Evolutionary conservation across 148 eudicot species (phyloP).

Genomic region (Rhododendron williamsianum): DNA sequence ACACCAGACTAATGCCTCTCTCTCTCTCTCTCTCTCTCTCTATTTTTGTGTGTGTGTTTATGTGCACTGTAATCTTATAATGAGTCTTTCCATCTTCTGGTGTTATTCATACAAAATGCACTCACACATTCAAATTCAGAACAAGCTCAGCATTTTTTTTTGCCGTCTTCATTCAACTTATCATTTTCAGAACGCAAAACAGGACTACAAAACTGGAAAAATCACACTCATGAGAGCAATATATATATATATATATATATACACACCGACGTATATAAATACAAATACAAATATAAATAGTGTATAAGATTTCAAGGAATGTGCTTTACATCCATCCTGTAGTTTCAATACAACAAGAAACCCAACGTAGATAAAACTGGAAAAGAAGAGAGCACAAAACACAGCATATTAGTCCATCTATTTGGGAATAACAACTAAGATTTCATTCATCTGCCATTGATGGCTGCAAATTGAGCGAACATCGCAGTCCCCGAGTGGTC

Average conservation of each 20-base stretch:
- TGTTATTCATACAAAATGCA: neutral
- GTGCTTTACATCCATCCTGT: neutral
- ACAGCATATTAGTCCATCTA: neutral
- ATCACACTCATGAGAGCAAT: neutral
- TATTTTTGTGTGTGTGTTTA: neutral
- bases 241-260: no score
- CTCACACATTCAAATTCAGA: neutral
- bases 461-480: slow-evolving; percentile 30
- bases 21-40: no score
- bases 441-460: slow-evolving; percentile 35
- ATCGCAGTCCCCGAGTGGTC: slow-evolving; percentile 37
- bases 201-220: neutral
- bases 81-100: neutral
- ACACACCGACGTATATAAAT: neutral
- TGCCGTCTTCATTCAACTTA: neutral
- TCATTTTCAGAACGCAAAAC: neutral
- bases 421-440: neutral
- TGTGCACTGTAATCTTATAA: neutral
- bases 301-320: neutral
- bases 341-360: neutral
- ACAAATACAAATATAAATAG: neutral
- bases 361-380: neutral
- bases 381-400: neutral
- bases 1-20: no score
- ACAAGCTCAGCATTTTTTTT: neutral